Evolutionary conservation across 768 basidiomycete species (phyloP), one percentile per base, ranked within the genome.

Genomic region (Rubroboletus pulcherrimus): DNA sequence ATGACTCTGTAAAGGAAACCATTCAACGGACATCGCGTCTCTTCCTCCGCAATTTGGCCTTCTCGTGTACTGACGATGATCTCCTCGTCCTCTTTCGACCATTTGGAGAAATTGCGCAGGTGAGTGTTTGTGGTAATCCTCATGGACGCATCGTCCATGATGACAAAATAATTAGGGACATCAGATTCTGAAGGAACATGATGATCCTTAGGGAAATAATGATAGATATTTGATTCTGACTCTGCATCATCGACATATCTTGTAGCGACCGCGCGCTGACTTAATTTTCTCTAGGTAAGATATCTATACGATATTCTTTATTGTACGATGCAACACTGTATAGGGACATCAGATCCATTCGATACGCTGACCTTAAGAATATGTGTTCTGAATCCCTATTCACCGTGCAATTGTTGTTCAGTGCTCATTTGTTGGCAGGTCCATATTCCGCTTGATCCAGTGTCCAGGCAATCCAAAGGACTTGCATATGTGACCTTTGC

Each of bases 11-110:
- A 1, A 73, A 73, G 56, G 62, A 69, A 29, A 82, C 85, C 1
- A 87, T 96, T 50, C 73, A 87, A 5, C 78, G 81, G 54, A 95
- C 93, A 0, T 80, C 83, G 1, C 83, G 95, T 5, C 75, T 98
- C 2, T 98, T 98, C 66, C 74, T 99, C 6, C 91, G 97, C n/a
- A 99, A 98, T 66, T 72, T 99, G n/a, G 79, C 93, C 0, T 98
- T 93, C 65, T 82, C 86, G 0, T 91, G 89, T 54, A 86, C 87
- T 7, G 81, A 88, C 17, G 70, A 76, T 2, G 93, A 97, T 48
- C 72, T 98, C 1, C 64, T 70, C 3, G 77, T 79, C 12, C 76
- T 86, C 2, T 93, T 94, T 69, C 67, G 71, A 4, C 75, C 80
- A 0, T 91, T 82, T 66, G 95, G 95, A 9, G 76, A 82, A 43